Evolutionary conservation across 2,329 filamentous ascomycete genomes (phyloP), one percentile per base, ranked within the genome.

Genomic region (Colletotrichum australisinense): DNA sequence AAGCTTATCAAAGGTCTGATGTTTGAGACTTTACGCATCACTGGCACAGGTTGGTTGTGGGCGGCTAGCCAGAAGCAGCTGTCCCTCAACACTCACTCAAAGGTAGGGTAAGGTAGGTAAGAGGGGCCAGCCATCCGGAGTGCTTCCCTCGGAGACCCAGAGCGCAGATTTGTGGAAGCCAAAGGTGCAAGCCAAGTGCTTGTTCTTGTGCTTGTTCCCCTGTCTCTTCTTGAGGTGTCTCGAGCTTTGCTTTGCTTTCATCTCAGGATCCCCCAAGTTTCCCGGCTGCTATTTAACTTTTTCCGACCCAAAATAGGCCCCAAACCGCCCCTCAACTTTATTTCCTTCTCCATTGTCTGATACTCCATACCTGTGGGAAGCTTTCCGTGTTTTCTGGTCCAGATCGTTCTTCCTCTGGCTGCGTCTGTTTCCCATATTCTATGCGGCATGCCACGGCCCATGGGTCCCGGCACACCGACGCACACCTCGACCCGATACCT

Each of bases 271-370:
- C 42, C 70, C 70, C 70, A 24, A 55, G 22, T 69, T 55, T 55
- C 28, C 32, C 32, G 11, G 32, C 32, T 52, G 16, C 35, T 72
- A 42, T 58, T 63, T 63, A 35, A 55, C 38, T 63, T 52, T 30
- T 4, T n/a, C 35, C 58, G 3, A 49, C 19, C 66, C n/a, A 46
- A 59, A 64, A 69, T 57, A 69, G 66, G 46, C 53, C 55, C 56
- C 66, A 64, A 58, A 59, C 55, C 64, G 46, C 70, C 70, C 70
- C 66, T 72, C 42, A 70, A 73, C 67, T 55, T 70, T 70, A 42
- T 70, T 57, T 53, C 35, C 11, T 19, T 52, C 49, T n/a, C 38
- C 26, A 19, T 49, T 22, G 8, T 49, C 19, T 49, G 38, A 42
- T 19, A 42, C 38, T 42, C 38, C 38, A 5, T 24, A n/a, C 26